phyloP scores from a whole-genome alignment of 2,329 filamentous ascomycete species.

The Sordariomycetes sp. region DNA sequence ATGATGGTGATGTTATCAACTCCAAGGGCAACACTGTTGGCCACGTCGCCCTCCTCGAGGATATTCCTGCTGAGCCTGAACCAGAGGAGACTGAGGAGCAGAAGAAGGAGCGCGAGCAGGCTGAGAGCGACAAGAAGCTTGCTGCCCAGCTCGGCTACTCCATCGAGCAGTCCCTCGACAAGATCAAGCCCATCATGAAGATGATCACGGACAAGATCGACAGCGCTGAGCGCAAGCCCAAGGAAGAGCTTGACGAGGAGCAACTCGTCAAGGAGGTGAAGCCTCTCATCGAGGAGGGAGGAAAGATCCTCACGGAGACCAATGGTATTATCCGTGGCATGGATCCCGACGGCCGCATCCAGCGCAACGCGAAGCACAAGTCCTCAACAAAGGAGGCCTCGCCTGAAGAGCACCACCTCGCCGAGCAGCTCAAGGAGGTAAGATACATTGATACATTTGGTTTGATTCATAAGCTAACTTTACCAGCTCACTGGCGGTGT shows the following conservation, averaged over 20 bases:
- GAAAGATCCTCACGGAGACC: constrained; percentile 72
- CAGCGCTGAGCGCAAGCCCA: constrained; percentile 66
- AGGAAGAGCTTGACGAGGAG: constrained; percentile 86
- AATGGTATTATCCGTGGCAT: constrained; percentile 81
- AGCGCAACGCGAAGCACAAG: constrained; percentile 76
- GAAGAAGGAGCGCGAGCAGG: constrained; percentile 43
- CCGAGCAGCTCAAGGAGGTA: constrained; percentile 72
- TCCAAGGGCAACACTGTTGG: constrained; percentile 58
- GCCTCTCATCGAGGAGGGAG: constrained; percentile 80
- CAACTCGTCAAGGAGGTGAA: constrained; percentile 77
- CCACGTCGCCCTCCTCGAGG: constrained; percentile 57
- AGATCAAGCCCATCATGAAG: constrained; percentile 76
- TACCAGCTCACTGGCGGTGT: constrained; percentile 64
- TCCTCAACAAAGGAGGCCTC: constrained; percentile 53
- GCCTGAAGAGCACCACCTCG: constrained; percentile 76
- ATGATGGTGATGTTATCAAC: constrained; percentile 63
- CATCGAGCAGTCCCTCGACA: constrained; percentile 72
- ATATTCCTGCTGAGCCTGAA: constrained; percentile 36
- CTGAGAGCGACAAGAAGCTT: constrained; percentile 63
- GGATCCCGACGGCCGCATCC: constrained; percentile 81
- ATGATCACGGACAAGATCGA: constrained; percentile 82
- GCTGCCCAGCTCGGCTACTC: constrained; percentile 66
- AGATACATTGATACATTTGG: constrained; percentile 8
- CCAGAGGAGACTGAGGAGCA: constrained; percentile 45
- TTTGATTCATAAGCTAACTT: background rate